phyloP scores from a whole-genome alignment of 192 early-diverging fungal genomes.

The Globomyces pollinis-pini region DNA sequence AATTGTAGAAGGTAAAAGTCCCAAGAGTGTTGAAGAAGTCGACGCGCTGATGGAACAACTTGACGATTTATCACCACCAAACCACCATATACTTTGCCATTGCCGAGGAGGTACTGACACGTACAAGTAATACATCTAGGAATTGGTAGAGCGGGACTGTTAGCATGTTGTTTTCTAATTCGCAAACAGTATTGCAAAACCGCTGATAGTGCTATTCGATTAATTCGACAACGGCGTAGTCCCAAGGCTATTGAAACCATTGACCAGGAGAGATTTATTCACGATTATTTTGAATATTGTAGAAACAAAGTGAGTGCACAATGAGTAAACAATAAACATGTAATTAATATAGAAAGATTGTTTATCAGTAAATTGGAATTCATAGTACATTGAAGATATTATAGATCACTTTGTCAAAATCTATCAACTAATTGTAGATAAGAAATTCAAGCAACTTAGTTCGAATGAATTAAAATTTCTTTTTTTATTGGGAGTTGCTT shows the following conservation, averaged over 20 bases:
- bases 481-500: no score
- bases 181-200: slow-evolving; percentile 39
- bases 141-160: slow-evolving; percentile 66
- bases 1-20: slow-evolving; percentile 61
- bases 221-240: slow-evolving; percentile 49
- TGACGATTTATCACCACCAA: slow-evolving; percentile 32
- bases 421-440: no score
- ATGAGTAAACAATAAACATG: no score
- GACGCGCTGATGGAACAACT: slow-evolving; percentile 45
- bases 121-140: slow-evolving; percentile 38
- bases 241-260: slow-evolving; percentile 67
- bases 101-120: slow-evolving; percentile 43
- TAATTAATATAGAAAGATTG: no score
- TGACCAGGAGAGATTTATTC: slow-evolving; percentile 53
- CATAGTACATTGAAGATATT: no score
- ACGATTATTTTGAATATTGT: slow-evolving; percentile 26
- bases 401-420: no score
- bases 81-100: slow-evolving; percentile 56
- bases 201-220: slow-evolving; percentile 46
- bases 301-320: no score
- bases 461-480: no score
- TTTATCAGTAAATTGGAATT: no score
- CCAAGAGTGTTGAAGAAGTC: slow-evolving; percentile 49
- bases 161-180: slow-evolving; percentile 68
- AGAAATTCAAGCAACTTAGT: no score